Percentiles rank a stretch among this genome's conserved stretches.
phyloP scores from a whole-genome alignment of 257 asterid species.

The Solanum appendiculatum region DNA sequence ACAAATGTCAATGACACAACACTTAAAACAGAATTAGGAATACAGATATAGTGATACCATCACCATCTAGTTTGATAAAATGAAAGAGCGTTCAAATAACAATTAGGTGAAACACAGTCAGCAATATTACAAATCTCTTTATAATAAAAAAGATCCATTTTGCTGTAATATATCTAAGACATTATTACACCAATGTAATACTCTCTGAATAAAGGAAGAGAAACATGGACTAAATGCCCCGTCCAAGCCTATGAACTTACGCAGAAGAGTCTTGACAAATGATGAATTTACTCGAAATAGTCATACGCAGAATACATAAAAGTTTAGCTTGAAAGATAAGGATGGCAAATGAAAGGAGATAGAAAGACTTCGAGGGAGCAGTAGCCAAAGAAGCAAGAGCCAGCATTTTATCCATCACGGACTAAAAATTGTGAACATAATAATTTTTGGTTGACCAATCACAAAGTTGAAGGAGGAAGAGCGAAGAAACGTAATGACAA shows the following conservation, averaged over 20 bases:
- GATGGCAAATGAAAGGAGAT: neutral
- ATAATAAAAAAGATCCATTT: neutral
- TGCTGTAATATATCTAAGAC: neutral
- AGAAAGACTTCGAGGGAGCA: neutral
- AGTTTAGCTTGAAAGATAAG: neutral
- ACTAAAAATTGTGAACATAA: neutral
- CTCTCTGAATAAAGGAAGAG: neutral
- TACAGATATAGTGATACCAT: neutral
- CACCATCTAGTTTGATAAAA: neutral
- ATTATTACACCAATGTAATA: neutral
- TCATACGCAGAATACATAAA: neutral
- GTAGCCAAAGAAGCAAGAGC: neutral
- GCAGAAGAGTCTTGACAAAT: neutral
- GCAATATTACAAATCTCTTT: neutral
- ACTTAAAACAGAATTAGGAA: neutral
- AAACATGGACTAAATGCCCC: neutral
- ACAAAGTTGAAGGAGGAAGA: neutral
- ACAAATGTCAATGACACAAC: neutral
- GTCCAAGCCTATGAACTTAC: neutral
- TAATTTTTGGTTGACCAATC: neutral
- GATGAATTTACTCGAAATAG: neutral
- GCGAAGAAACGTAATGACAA: neutral
- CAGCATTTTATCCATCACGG: neutral
- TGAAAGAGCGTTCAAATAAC: neutral
- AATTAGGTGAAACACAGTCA: neutral